Percentiles rank a stretch among this genome's conserved stretches.
Evolutionary conservation across 1,139 yeast species (phyloP).

Genomic region (Scheffersomyces stambukii): DNA sequence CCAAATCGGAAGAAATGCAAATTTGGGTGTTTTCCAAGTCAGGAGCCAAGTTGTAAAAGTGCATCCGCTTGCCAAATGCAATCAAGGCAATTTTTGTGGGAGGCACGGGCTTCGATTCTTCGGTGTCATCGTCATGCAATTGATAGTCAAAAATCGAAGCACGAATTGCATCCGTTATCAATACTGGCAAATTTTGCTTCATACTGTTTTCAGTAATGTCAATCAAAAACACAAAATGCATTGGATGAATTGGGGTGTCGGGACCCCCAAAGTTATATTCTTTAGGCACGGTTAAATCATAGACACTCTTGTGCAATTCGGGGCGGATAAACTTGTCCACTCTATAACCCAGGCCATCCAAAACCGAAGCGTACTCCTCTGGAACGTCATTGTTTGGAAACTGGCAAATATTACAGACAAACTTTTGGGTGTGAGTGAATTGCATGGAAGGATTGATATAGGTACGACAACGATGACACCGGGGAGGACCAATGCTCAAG

Average conservation of each 20-base stretch:
- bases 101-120: constrained; percentile 14
- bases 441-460: constrained; percentile 85
- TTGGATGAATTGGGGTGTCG: constrained; percentile 29
- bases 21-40: constrained; percentile 58
- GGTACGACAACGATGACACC: constrained; percentile 89
- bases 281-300: constrained; percentile 76
- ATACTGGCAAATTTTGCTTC: constrained; percentile 58
- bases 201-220: constrained; percentile 69
- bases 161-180: constrained; percentile 73
- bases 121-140: constrained; percentile 11
- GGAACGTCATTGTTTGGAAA: constrained; percentile 69
- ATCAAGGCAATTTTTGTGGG: constrained; percentile 63
- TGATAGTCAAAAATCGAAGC: constrained; percentile 42
- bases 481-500: constrained; percentile 61
- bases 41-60: constrained; percentile 67
- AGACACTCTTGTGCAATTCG: constrained; percentile 79
- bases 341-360: constrained; percentile 59
- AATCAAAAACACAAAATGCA: constrained; percentile 73
- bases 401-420: constrained; percentile 85
- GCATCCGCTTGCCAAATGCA: constrained; percentile 70
- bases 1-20: constrained; percentile 65
- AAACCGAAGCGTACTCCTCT: constrained; percentile 58
- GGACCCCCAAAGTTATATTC: constrained; percentile 55
- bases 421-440: constrained; percentile 58
- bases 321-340: constrained; percentile 65